Evolutionary conservation across 768 basidiomycete species (phyloP), one percentile per base, ranked within the genome.

Genomic region (Mycena maculata): DNA sequence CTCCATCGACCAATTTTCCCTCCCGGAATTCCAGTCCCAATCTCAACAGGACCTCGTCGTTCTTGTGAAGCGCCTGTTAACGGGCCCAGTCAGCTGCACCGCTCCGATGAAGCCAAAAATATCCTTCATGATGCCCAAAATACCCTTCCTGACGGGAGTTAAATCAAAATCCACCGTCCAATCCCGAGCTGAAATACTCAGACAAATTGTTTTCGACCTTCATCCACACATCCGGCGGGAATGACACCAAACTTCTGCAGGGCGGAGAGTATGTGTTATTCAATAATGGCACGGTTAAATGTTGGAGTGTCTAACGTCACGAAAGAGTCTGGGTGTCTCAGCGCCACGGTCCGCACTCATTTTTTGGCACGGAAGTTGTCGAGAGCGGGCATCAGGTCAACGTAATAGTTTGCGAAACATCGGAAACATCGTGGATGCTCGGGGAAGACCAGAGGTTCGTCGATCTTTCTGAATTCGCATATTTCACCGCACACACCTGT

Each of bases 251-350:
- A 25, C 33, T 64, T 23, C 27, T 69, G 16, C 30, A 31, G 8
- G 67, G 67, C 27, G 67, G 67, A 25, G 52, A 69, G 48, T 64
- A 69, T 31, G 57, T 69, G 9, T 27, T 69, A 18, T 49, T 59
- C 31, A 36, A 54, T 44, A 48, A 60, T 36, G 6, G 6, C 30
- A 64, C 49, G 3, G 27, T 69, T 9, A 62, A 69, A 49, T 69
- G 67, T 28, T 69, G 67, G 67, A 64, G 52, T 23, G 62, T 69
- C n/a, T n/a, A n/a, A n/a, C n/a, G n/a, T n/a, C n/a, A n/a, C n/a
- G n/a, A n/a, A n/a, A n/a, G n/a, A n/a, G n/a, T n/a, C n/a, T n/a
- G n/a, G n/a, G n/a, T n/a, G n/a, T n/a, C n/a, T n/a, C n/a, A n/a
- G n/a, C n/a, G n/a, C n/a, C n/a, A n/a, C n/a, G n/a, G n/a, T n/a